These are phyloP conservation scores for Nicotiana tabacum DNA, from an alignment of 257 asterid species.

Conservation along the genomic window DNA sequence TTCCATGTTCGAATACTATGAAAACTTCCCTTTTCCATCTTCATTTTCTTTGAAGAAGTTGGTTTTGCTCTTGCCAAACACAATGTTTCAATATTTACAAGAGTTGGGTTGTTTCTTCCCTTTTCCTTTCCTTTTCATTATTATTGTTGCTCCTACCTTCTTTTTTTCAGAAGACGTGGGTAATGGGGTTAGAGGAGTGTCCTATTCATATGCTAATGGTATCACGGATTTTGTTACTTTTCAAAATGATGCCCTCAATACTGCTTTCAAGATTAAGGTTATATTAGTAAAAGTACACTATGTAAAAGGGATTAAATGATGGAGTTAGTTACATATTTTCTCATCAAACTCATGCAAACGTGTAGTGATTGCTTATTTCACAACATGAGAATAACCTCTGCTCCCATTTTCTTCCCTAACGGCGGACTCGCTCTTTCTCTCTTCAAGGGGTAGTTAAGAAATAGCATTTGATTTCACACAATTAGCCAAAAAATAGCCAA, in stretches of 20 bases:
- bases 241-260: background rate
- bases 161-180: background rate
- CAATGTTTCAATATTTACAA: background rate
- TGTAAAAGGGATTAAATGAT: background rate
- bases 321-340: background rate
- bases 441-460: background rate
- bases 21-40: background rate
- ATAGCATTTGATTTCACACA: background rate
- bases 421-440: background rate
- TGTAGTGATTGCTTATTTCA: background rate
- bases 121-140: background rate
- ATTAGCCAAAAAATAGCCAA: background rate
- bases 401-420: constrained; percentile 6
- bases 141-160: background rate
- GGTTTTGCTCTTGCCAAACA: constrained; percentile 9
- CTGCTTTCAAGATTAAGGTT: background rate
- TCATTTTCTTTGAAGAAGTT: background rate
- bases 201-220: background rate
- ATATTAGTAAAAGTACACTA: background rate
- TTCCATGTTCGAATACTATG: background rate
- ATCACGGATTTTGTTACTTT: background rate
- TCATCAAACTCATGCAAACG: background rate
- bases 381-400: background rate
- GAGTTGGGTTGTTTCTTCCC: background rate
- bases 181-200: background rate